Evolutionary conservation across 208 protist species (phyloP).

Genomic region (Leishmania aethiopica): DNA sequence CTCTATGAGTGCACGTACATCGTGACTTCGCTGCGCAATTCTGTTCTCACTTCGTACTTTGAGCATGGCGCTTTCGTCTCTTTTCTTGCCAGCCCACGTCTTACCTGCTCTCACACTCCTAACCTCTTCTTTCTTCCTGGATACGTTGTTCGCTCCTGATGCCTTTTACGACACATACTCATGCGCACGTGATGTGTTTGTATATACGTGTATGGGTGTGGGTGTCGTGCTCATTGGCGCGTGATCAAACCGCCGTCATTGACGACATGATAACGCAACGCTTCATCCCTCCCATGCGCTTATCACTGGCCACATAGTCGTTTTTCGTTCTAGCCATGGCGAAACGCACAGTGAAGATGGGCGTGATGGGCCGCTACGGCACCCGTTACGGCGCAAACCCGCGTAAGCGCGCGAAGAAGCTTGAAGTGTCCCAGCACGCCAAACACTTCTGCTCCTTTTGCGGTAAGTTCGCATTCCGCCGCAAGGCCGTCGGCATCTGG

Average conservation of each 20-base stretch:
- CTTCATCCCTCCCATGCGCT: not conserved
- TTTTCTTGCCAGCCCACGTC: not conserved
- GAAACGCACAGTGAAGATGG: slow-evolving; percentile 99
- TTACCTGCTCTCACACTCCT: not conserved
- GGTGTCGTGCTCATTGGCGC: not conserved
- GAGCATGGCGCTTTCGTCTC: not conserved
- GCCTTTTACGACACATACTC: not conserved
- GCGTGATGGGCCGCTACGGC: slow-evolving; percentile 99
- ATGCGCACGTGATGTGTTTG: not conserved
- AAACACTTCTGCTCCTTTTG: slow-evolving; percentile 99
- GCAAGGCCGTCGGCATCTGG: slow-evolving; percentile 99
- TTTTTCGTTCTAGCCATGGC: slow-evolving; percentile 63
- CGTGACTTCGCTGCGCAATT: not conserved
- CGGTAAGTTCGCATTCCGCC: slow-evolving; percentile 97
- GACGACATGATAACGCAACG: not conserved
- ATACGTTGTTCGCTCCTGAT: not conserved
- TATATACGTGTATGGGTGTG: not conserved
- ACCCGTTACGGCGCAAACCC: slow-evolving; percentile 99
- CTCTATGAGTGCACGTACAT: not conserved
- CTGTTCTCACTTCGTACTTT: not conserved
- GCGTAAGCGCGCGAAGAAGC: slow-evolving; percentile 99
- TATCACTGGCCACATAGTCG: not conserved
- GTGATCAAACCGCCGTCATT: not conserved
- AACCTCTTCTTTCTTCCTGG: not conserved
- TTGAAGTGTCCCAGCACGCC: slow-evolving; percentile 98